phyloP scores from a whole-genome alignment of 176 grass and related monocot species.

The Rhynchospora tenuis region DNA sequence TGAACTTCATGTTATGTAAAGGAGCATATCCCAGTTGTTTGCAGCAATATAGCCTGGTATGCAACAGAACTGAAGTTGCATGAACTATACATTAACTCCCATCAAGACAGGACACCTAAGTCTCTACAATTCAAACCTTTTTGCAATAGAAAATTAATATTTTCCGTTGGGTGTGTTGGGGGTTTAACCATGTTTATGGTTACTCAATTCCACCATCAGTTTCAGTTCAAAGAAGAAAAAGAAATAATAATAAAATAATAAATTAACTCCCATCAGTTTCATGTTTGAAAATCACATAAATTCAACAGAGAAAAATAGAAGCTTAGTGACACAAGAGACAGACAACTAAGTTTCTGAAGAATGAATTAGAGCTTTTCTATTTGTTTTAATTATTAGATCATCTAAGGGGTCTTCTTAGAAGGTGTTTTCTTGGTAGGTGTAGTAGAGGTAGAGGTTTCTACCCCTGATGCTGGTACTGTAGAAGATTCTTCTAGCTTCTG shows the following conservation, averaged over 20 bases:
- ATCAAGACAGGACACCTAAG: not conserved
- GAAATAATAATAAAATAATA: not conserved
- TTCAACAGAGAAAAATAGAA: not conserved
- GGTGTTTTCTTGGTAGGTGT: slow-evolving; percentile 43
- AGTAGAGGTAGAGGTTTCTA: slow-evolving; percentile 44
- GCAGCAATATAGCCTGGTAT: not conserved
- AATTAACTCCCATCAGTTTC: too few species aligned
- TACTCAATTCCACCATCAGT: not conserved
- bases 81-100: not conserved
- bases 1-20: not conserved
- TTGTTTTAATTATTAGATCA: not conserved
- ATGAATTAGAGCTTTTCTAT: not conserved
- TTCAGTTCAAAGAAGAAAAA: not conserved
- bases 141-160: not conserved
- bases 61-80: not conserved
- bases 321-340: not conserved
- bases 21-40: not conserved
- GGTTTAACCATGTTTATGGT: not conserved
- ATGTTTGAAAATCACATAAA: not conserved
- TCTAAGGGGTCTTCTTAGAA: slow-evolving; percentile 48
- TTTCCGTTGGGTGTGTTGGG: not conserved
- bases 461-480: slow-evolving; percentile 29
- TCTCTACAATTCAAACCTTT: not conserved
- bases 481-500: slow-evolving; percentile 34
- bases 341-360: not conserved